Conservation (phyloP, 352 stramenopile species). For the Phytophthora colocasiae region DNA sequence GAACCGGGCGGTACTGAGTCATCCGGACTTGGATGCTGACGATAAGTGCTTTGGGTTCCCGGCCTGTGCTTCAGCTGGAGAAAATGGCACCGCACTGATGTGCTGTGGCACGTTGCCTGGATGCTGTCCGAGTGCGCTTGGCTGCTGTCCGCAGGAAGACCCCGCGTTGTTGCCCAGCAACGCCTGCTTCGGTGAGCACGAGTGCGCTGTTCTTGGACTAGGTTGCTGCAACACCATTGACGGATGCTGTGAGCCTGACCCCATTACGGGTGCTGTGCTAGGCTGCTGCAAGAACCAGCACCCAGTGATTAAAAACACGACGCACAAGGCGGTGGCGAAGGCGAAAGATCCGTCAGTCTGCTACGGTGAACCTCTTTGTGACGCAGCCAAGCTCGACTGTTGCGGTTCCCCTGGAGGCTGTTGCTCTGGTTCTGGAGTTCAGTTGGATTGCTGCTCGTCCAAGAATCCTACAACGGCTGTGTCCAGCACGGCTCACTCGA, state of each 20-base stretch:
- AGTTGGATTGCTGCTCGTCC: constrained; percentile 54
- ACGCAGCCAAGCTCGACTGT: constrained; percentile 50
- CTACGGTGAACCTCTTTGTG: constrained; percentile 52
- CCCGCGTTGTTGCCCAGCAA: constrained; percentile 49
- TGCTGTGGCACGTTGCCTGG: constrained; percentile 76
- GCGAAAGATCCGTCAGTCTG: constrained; percentile 36
- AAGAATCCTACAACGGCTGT: constrained; percentile 1
- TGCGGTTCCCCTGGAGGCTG: constrained; percentile 52
- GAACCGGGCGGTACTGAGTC: constrained; percentile 37
- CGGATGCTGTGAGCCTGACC: constrained; percentile 70
- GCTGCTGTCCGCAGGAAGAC: constrained; percentile 69
- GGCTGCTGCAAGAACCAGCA: constrained; percentile 76
- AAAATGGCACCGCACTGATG: constrained; percentile 63
- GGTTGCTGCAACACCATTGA: constrained; percentile 77
- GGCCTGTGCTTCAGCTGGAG: constrained; percentile 55
- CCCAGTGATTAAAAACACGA: constrained; percentile 35
- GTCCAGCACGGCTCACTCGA: constrained; percentile 17
- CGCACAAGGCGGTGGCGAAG: constrained; percentile 32
- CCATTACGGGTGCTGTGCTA: constrained; percentile 51
- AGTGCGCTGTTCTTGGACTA: constrained; percentile 64
- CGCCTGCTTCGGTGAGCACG: constrained; percentile 67
- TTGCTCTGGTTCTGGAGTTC: constrained; percentile 43
- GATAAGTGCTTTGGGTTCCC: constrained; percentile 78
- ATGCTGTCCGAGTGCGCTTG: constrained; percentile 70
- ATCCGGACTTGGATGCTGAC: constrained; percentile 40